Conservation (phyloP, 768 basidiomycete species). For the Lyophyllum semitale region DNA sequence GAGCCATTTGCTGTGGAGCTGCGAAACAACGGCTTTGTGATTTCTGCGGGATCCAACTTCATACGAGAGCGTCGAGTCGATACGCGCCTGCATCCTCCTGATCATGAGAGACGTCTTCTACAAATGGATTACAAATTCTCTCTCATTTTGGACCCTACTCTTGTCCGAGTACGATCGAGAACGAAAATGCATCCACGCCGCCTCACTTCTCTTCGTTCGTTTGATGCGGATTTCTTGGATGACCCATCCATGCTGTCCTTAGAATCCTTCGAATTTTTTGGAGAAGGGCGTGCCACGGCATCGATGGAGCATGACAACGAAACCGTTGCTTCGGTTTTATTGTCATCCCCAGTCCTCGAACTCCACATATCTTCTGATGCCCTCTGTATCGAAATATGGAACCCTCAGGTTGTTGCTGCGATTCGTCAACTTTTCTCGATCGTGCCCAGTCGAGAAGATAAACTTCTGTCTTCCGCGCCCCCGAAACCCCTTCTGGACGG, state of each 20-base stretch:
- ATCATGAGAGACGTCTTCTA: constrained; percentile 43
- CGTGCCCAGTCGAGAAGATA: constrained; percentile 25
- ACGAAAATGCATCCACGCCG: constrained; percentile 24
- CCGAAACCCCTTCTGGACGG: constrained; percentile 32
- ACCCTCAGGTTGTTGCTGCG: constrained; percentile 54
- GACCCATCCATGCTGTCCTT: constrained; percentile 59
- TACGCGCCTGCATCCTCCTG: constrained; percentile 22
- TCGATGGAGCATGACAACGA: constrained; percentile 48
- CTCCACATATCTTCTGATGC: constrained; percentile 55
- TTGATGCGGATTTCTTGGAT: constrained; percentile 39
- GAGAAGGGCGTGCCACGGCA: constrained; percentile 48
- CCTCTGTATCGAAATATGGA: constrained; percentile 69
- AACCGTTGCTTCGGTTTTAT: constrained; percentile 40
- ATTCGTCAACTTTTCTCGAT: constrained; percentile 52
- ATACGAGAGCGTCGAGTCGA: constrained; percentile 23
- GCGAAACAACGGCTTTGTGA: constrained; percentile 52
- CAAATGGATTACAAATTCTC: constrained; percentile 44
- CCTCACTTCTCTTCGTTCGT: constrained; percentile 28
- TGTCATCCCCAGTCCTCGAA: constrained; percentile 44
- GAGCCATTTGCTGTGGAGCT: constrained; percentile 57
- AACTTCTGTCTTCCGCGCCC: constrained; percentile 5
- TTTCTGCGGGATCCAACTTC: constrained; percentile 46
- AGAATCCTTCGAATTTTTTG: constrained; percentile 53
- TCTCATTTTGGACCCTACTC: constrained; percentile 50
- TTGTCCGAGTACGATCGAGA: constrained; percentile 51